Conservation (phyloP, 768 basidiomycete genomes). For the Leccinum imitatum region DNA sequence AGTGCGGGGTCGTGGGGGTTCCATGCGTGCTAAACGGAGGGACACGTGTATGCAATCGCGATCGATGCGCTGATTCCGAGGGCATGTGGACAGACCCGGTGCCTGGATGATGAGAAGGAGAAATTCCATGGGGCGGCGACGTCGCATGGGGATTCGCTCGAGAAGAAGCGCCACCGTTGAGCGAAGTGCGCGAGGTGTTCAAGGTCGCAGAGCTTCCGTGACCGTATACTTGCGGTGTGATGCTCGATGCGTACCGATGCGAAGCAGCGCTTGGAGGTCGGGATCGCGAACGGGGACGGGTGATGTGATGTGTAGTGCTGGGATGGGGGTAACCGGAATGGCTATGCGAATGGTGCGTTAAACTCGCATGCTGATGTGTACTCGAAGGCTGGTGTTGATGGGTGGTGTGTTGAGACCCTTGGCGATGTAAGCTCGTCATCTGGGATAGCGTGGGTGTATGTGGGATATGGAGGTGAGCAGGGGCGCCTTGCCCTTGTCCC, state of each 20-base stretch:
- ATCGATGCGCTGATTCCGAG: conserved; percentile 19
- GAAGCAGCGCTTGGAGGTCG: conserved; percentile 33
- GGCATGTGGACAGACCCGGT: conserved; percentile 1
- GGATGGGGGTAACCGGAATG: conserved; percentile 13
- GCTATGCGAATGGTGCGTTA: conserved; percentile 14
- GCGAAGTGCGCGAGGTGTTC: conserved; percentile 24
- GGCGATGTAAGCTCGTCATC: conserved; percentile 14
- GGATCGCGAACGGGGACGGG: conserved; percentile 25
- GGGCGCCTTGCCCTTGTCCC: conserved; percentile 6
- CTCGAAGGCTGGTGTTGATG: conserved; percentile 10
- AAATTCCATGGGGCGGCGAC: conserved; percentile 13
- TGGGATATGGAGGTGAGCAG: conserved; percentile 4
- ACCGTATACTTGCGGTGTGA: conserved; percentile 26
- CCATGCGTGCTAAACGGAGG: conserved; percentile 2
- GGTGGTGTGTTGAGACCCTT: conserved; percentile 18
- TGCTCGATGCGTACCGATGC: conserved; percentile 30
- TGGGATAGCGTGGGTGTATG: conserved; percentile 6
- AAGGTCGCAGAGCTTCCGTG: conserved; percentile 24
- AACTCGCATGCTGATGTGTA: conserved; percentile 13
- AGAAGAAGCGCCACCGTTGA: conserved; percentile 14
- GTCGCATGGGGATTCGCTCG: conserved; percentile 10
- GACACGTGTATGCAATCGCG: conserved; percentile 17
- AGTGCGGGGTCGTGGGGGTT: not conserved
- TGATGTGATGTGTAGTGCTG: conserved; percentile 18
- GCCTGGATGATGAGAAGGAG: conserved; percentile 7